Conservation (phyloP, 202 grass and related monocot genomes). For the Digitaria exilis region DNA sequence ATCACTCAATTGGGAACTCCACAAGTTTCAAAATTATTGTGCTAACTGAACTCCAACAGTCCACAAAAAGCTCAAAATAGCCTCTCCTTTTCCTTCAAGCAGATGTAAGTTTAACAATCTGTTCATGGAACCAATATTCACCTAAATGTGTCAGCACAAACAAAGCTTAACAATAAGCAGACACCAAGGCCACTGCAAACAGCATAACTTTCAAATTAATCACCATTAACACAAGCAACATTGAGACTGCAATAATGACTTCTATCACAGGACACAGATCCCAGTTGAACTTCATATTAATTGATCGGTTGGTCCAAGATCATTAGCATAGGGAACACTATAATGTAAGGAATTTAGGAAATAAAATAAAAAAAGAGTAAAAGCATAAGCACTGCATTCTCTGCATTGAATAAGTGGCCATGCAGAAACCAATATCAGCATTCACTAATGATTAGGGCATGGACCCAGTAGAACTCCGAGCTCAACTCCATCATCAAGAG, state of each 20-base stretch:
- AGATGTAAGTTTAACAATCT: not conserved
- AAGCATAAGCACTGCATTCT: not conserved
- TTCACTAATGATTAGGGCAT: not conserved
- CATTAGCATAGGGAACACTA: slow-evolving; percentile 4
- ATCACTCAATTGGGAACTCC: not conserved
- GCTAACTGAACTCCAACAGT: not conserved
- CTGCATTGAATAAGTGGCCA: not conserved
- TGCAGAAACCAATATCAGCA: not conserved
- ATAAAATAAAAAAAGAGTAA: not conserved
- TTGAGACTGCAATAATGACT: not conserved
- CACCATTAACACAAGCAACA: not conserved
- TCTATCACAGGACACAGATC: not conserved
- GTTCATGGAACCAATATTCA: not conserved
- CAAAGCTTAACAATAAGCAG: not conserved
- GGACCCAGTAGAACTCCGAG: not conserved
- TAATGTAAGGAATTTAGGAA: not conserved
- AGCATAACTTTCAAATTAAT: not conserved
- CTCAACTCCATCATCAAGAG: not conserved
- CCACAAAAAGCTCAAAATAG: not conserved
- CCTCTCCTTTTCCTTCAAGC: not conserved
- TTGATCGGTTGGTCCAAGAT: not conserved
- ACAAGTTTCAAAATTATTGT: not conserved
- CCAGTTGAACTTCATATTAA: not conserved
- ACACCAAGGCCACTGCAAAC: not conserved
- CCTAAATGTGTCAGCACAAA: not conserved